Evolutionary conservation across 306 rosid species (phyloP).

Genomic region (Vicia faba): DNA sequence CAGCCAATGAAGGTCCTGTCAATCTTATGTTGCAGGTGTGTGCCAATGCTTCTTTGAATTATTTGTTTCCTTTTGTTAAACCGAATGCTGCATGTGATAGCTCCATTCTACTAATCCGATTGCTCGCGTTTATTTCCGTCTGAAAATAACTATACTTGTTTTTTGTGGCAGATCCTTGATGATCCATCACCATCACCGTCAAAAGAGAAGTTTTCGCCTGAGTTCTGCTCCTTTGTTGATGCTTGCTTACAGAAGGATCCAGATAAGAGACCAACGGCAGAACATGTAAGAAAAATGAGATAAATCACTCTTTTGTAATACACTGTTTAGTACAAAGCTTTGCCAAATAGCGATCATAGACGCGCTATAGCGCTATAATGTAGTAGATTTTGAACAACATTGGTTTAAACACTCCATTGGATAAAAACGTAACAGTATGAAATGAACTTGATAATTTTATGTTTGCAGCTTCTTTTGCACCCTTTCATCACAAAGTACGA

Average conservation of each 20-base stretch:
- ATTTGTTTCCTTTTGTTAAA: slow-evolving; percentile 23
- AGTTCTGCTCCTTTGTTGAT: slow-evolving; percentile 89
- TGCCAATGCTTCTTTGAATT: slow-evolving; percentile 22
- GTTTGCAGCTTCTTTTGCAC: slow-evolving; percentile 82
- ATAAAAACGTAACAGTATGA: slow-evolving; percentile 22
- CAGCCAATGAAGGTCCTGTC: slow-evolving; percentile 91
- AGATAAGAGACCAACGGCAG: slow-evolving; percentile 91
- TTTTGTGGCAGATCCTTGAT: slow-evolving; percentile 74
- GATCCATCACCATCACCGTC: slow-evolving; percentile 96
- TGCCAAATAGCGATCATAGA: no score
- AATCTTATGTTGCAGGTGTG: slow-evolving; percentile 97
- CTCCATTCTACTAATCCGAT: slow-evolving; percentile 24
- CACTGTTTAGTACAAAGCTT: no score
- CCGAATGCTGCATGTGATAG: background rate
- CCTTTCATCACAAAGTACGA: slow-evolving; percentile 76
- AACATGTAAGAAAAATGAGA: slow-evolving; percentile 60
- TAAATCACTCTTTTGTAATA: background rate
- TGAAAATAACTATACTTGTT: slow-evolving; percentile 30
- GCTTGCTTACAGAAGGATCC: slow-evolving; percentile 89
- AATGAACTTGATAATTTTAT: slow-evolving; percentile 38
- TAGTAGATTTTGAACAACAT: no score
- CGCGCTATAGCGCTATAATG: no score
- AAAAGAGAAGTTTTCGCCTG: slow-evolving; percentile 77
- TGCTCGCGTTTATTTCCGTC: background rate
- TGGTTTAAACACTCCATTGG: slow-evolving; percentile 3